A percentile compares a stretch with the other conserved stretches of the same genome.
phyloP scores from a whole-genome alignment of 768 basidiomycete genomes.

The Auriculariales sp. region DNA sequence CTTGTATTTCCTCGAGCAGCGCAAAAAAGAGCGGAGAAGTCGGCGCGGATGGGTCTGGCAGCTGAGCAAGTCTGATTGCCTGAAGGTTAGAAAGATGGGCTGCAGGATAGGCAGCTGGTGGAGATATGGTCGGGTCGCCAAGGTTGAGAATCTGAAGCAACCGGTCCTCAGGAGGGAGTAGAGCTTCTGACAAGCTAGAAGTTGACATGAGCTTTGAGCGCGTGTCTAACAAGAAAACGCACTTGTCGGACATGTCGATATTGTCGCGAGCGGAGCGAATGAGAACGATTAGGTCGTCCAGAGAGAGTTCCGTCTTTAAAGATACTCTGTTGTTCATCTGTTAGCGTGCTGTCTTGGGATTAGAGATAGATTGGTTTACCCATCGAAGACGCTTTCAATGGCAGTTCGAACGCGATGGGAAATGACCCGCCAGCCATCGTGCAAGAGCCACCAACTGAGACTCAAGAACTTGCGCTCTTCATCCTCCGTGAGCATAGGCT shows the following conservation, averaged over 20 bases:
- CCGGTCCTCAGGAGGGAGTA: too few relatives aligned
- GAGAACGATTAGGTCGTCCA: not conserved
- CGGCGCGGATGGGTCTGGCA: too few relatives aligned
- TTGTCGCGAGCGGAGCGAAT: not conserved
- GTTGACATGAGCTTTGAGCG: too few relatives aligned
- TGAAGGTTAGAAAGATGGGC: too few relatives aligned
- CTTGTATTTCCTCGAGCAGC: conserved; percentile 60
- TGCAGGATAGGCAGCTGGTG: too few relatives aligned
- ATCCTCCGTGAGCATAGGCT: conserved; percentile 38
- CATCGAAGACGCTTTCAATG: conserved; percentile 73
- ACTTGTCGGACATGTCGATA: not conserved
- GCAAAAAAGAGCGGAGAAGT: too few relatives aligned
- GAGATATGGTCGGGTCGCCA: too few relatives aligned
- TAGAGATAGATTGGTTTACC: conserved; percentile 38
- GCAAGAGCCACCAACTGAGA: conserved; percentile 84
- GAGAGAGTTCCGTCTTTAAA: not conserved
- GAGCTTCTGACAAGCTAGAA: too few relatives aligned
- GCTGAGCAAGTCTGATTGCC: too few relatives aligned
- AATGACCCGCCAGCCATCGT: conserved; percentile 84
- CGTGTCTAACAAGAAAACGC: not conserved
- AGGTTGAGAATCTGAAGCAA: too few relatives aligned
- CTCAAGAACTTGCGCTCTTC: conserved; percentile 71
- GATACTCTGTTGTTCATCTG: conserved; percentile 19
- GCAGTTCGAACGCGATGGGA: conserved; percentile 54
- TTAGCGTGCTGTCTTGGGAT: conserved; percentile 30